Base-by-base conservation (phyloP, 2,329 filamentous ascomycete genomes). In the Cladosporium sp. region DNA sequence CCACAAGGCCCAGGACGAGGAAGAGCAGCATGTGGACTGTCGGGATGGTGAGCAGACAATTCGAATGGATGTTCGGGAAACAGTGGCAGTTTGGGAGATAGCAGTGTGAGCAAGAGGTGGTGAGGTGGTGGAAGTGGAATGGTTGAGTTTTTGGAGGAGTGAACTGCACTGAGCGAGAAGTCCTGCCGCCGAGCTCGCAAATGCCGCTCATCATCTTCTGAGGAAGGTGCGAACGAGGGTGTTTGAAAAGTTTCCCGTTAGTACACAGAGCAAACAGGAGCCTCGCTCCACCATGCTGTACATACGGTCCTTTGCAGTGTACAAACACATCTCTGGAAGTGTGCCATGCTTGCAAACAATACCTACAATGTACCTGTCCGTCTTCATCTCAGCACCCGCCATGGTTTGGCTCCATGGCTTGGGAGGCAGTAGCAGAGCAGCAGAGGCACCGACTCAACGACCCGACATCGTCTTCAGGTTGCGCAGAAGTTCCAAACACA, bases 1-100 rank as follows among this genome's bases (percentile, higher is more conserved):
- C 53, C 57, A 72, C 56, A 5, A 66, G 58, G 31, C 28, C 58
- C 2, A 66, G 28, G 10, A 49, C 18, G 31, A 53, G 23, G 46
- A 55, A 46, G 26, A 58, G 44, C 55, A 65, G 16, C 63, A 65
- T 65, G 12, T 31, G 16, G 3, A 10, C 40, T 46, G n/a, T 10
- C 40, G 5, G 18, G 40, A 21, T 8, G 40, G 40, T 46, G 40
- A 46, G n/a, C 6, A 46, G 40, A 2, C n/a, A 21, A 10, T 46
- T 11, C 16, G 2, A 16, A 23, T 21, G 40, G 40, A 46, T 46
- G 18, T 23, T 3, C 40, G 40, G 10, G 1, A 21, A 23, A 23
- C 2, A 5, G 40, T 46, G n/a, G 7, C n/a, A 46, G 7, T 21
- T 21, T 11, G 40, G 1, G 40, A 46, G n/a, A 11, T 8, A 10